Conservation (phyloP, 768 basidiomycete species). For the Boletus reticuloceps region DNA sequence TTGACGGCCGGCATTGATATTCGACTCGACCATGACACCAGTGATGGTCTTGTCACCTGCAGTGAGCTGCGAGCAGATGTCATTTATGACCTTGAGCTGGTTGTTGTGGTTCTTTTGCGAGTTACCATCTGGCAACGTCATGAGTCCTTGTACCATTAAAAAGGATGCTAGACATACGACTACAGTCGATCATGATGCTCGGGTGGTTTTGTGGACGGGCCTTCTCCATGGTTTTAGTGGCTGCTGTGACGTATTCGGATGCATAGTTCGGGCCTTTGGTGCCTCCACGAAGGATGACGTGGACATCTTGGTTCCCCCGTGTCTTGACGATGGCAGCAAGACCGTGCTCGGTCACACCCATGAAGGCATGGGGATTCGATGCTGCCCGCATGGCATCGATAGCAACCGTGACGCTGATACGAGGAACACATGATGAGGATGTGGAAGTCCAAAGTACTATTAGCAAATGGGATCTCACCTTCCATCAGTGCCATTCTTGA, state of each 20-base stretch:
- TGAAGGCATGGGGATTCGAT: conserved; percentile 92
- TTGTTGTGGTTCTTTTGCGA: conserved; percentile 93
- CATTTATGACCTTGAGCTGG: conserved; percentile 76
- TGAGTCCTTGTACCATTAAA: neutral
- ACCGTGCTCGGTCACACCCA: conserved; percentile 86
- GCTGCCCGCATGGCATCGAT: conserved; percentile 96
- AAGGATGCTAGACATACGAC: conserved; percentile 48
- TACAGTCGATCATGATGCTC: conserved; percentile 87
- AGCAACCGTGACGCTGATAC: conserved; percentile 70
- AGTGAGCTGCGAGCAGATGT: conserved; percentile 71
- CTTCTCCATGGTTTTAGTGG: conserved; percentile 62
- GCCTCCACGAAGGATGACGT: conserved; percentile 94
- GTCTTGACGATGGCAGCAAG: conserved; percentile 97
- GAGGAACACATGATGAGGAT: conserved; percentile 1
- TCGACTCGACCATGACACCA: conserved; percentile 97
- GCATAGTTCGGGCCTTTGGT: conserved; percentile 89
- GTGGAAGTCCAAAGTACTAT: neutral
- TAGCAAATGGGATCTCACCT: conserved; percentile 39
- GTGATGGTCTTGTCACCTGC: conserved; percentile 72
- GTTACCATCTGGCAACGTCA: conserved; percentile 70
- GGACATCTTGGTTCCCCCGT: conserved; percentile 79
- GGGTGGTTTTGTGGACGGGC: conserved; percentile 51
- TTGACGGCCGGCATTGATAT: conserved; percentile 89
- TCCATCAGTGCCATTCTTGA: conserved; percentile 99
- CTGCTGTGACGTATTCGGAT: conserved; percentile 65